Base-by-base conservation (phyloP, 768 basidiomycete genomes). In the Tubosaeta sp. region DNA sequence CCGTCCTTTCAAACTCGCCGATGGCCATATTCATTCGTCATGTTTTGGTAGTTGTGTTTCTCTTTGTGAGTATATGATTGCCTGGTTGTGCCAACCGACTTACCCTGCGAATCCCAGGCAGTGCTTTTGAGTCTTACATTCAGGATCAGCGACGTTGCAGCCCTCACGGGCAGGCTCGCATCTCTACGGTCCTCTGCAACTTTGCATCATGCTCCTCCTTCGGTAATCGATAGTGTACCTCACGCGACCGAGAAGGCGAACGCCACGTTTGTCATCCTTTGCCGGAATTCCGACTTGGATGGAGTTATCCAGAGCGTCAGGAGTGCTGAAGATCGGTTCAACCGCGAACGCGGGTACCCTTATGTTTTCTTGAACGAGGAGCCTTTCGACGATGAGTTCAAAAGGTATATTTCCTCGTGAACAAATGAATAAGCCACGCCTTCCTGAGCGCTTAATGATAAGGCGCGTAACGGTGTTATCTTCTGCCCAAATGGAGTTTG, bases 291-390 rank as follows among this genome's bases (percentile, higher is more conserved):
- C 10, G 79, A 81, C 43, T 50, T 82, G 22, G 56, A 69, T 1
- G 72, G 72, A 4, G 70, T 79, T 3, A 62, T 80, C 27, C 67
- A 68, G 16, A 79, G 76, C 25, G 76, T 85, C 55, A 73, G 74
- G 53, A 72, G 76, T 52, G 60, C 83, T 52, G 85, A 87, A 58
- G 75, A 78, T 49, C 66, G 77, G 8, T 86, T 85, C 66, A 86
- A 87, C 59, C 66, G 71, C 24, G 71, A 73, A 46, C 76, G 69
- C 52, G 65, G 72, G 44, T 87, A 87, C 55, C 81, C 82, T 1
- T 86, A 79, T 63, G 77, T 83, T 9, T 82, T 86, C 60, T 63
- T 87, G 51, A 85, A 86, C 58, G 84, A 87, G 16, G 79, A 76
- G 41, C 71, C 74, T 3, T 85, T 86, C 52, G 66, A 69, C 19